Evolutionary conservation across 2,329 filamentous ascomycete genomes (phyloP), one percentile per base, ranked within the genome.

Genomic region (Talaromyces sp.): DNA sequence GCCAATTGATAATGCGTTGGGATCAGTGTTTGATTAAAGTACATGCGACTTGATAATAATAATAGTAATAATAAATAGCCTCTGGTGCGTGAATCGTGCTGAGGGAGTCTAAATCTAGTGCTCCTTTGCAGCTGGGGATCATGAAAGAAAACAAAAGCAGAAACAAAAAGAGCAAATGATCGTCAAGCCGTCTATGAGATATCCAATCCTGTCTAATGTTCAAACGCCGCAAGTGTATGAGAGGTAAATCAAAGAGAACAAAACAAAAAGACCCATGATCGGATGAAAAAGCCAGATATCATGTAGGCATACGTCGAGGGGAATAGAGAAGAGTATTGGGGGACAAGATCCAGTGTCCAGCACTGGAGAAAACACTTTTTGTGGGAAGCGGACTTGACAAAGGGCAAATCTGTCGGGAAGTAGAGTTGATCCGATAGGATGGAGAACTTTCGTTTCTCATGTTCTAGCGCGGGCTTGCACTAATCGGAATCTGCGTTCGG

Each of bases 401-500:
- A 32, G 47, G 20, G 8, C 24, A 7, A 17, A n/a, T 1, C 13
- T 30, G 27, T 16, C 14, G 44, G 13, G 24, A 42, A 11, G 16
- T 27, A 14, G 9, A 27, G 24, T n/a, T 9, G 20, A 42, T n/a
- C 7, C 20, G 14, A 11, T 17, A 20, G 22, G 4, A 19, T 17
- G 17, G 13, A 46, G 11, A 10, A 16, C 10, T 30, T 22, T 11
- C n/a, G 33, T 17, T 27, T 43, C 35, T 67, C 61, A 70, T 39
- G 55, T 64, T 57, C 70, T 62, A 47, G 70, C 70, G 57, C 72
- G 67, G 24, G 71, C 68, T 65, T 77, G 75, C 47, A 70, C 59
- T 36, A 77, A 60, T 49, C 74, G 69, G 39, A 75, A 58, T 50
- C 72, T 70, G 52, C 72, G 68, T 37, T 76, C 74, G 19, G 65